Percentiles rank a stretch among this genome's conserved stretches.
These are phyloP conservation scores for Yamadazyma friedrichii DNA, from an alignment of 1,139 yeast genomes.

Conservation along the genomic window DNA sequence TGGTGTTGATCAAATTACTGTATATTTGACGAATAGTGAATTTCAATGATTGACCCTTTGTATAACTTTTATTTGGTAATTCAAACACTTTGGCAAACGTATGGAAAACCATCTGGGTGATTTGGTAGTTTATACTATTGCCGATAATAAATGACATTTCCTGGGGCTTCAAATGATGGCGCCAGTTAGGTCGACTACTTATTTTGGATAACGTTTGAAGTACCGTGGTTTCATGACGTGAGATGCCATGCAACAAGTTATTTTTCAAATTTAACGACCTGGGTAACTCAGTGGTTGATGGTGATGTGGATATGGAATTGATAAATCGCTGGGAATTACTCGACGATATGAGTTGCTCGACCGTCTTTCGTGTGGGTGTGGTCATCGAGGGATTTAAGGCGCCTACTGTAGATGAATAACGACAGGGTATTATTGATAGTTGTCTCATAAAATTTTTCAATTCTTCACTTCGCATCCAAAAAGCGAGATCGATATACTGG, in stretches of 20 bases:
- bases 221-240: not conserved
- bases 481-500: too few relatives aligned
- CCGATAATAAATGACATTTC: not conserved
- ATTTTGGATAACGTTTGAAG: not conserved
- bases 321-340: too few relatives aligned
- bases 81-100: not conserved
- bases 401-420: too few relatives aligned
- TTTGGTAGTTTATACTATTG: not conserved
- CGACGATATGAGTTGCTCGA: too few relatives aligned
- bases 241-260: not conserved
- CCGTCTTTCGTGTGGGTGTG: too few relatives aligned
- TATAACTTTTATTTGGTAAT: not conserved
- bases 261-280: not conserved
- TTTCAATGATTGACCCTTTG: not conserved
- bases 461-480: too few relatives aligned
- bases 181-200: not conserved
- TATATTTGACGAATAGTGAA: constrained; percentile 28
- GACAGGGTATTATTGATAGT: too few relatives aligned
- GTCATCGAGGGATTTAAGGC: too few relatives aligned
- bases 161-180: not conserved
- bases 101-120: not conserved
- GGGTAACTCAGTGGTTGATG: not conserved
- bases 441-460: too few relatives aligned
- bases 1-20: constrained; percentile 25
- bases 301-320: not conserved